phyloP scores from a whole-genome alignment of 305 asterid species.

The Solanum aculeatissimum region DNA sequence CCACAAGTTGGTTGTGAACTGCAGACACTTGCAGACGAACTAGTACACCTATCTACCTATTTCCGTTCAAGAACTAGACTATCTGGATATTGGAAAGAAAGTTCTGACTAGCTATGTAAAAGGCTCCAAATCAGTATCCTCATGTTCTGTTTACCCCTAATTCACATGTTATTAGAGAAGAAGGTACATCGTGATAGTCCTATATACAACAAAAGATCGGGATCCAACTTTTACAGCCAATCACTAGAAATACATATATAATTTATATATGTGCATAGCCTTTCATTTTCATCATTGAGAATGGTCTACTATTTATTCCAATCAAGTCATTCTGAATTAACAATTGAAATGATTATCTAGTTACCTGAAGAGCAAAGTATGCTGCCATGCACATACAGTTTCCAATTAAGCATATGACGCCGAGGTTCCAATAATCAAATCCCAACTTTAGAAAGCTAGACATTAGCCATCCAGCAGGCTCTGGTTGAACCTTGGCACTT shows the following conservation, averaged over 20 bases:
- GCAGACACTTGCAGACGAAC: background rate
- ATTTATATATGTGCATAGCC: background rate
- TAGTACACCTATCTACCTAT: background rate
- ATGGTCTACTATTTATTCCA: background rate
- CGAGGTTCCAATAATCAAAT: slow-evolving; percentile 69
- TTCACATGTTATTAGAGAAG: background rate
- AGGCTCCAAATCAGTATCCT: background rate
- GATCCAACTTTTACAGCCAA: background rate
- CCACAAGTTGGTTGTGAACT: background rate
- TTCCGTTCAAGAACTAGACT: background rate
- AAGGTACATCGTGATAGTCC: background rate
- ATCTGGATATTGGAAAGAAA: background rate
- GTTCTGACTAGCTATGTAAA: background rate
- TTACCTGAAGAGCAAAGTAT: slow-evolving; percentile 82
- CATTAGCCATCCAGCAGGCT: slow-evolving; percentile 66
- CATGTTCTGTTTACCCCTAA: background rate
- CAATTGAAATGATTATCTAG: background rate
- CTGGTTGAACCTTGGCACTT: slow-evolving; percentile 79
- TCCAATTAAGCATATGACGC: slow-evolving; percentile 74
- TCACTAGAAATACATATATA: no score
- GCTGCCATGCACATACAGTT: slow-evolving; percentile 87
- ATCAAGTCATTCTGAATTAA: background rate
- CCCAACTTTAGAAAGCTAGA: slow-evolving; percentile 41
- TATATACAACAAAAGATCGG: background rate
- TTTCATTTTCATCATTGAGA: background rate